phyloP scores from a whole-genome alignment of 2,329 filamentous ascomycete genomes.

The Cladosporium sp. region DNA sequence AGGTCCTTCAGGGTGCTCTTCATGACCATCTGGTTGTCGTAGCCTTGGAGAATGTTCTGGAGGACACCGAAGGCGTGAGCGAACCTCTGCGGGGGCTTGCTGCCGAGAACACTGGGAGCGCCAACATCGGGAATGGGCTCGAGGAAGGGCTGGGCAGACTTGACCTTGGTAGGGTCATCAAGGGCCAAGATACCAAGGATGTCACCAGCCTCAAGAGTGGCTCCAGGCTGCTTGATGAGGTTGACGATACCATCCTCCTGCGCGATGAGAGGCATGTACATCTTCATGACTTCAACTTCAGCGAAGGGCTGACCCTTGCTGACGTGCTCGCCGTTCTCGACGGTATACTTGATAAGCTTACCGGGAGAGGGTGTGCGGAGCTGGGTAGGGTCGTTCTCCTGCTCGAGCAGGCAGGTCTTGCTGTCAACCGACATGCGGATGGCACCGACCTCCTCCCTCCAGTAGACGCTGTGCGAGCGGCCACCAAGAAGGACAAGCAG shows the following conservation, averaged over 20 bases:
- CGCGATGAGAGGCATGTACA: conserved; percentile 98
- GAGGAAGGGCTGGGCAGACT: conserved; percentile 91
- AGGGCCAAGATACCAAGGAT: conserved; percentile 96
- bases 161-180: conserved; percentile 92
- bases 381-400: conserved; percentile 98
- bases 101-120: conserved; percentile 79
- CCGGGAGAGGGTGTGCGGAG: conserved; percentile 90
- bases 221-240: conserved; percentile 97
- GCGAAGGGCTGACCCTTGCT: conserved; percentile 89
- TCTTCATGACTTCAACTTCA: conserved; percentile 99
- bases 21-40: conserved; percentile 98
- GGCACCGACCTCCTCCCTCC: conserved; percentile 97
- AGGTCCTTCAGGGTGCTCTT: conserved; percentile 77
- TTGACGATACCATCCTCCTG: conserved; percentile 95
- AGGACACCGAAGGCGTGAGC: conserved; percentile 71
- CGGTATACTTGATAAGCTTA: conserved; percentile 96
- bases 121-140: conserved; percentile 86
- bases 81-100: conserved; percentile 88
- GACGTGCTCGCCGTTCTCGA: conserved; percentile 92
- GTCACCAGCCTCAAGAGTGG: conserved; percentile 95
- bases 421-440: conserved; percentile 94
- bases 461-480: conserved; percentile 97
- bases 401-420: conserved; percentile 96
- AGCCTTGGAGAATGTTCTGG: conserved; percentile 83
- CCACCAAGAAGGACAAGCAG: conserved; percentile 85